Evolutionary conservation across 371 early-diverging fungal genomes (phyloP).

Genomic region (Choanephora cucurbitarum): DNA sequence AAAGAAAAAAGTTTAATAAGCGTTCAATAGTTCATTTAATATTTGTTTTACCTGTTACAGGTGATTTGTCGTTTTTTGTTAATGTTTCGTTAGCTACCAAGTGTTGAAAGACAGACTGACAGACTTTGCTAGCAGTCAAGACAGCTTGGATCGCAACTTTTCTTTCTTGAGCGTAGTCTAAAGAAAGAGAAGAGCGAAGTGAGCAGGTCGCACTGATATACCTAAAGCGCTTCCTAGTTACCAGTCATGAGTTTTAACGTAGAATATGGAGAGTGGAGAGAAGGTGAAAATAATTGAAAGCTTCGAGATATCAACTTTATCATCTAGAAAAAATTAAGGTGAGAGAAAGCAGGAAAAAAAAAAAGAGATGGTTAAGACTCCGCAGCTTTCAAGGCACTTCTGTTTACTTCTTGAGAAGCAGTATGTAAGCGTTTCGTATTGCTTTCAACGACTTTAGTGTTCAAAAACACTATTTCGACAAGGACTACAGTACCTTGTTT

Average conservation of each 20-base stretch:
- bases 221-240: too few species aligned
- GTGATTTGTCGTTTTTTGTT: constrained; percentile 92
- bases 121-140: constrained; percentile 79
- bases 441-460: too few species aligned
- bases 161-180: constrained; percentile 69
- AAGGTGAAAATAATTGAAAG: background rate
- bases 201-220: too few species aligned
- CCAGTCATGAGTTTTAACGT: background rate
- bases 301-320: background rate
- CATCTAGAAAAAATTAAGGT: background rate
- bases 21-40: background rate
- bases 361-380: background rate
- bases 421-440: too few species aligned
- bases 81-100: constrained; percentile 79
- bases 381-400: background rate
- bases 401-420: too few species aligned
- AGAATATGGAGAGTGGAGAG: background rate
- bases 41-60: constrained; percentile 80
- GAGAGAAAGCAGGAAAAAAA: too few species aligned
- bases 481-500: too few species aligned
- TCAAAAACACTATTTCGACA: too few species aligned
- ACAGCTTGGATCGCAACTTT: constrained; percentile 89
- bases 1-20: too few species aligned
- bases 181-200: background rate
- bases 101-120: constrained; percentile 80